phyloP scores from a whole-genome alignment of 768 basidiomycete genomes.

The Cubamyces lactineus region DNA sequence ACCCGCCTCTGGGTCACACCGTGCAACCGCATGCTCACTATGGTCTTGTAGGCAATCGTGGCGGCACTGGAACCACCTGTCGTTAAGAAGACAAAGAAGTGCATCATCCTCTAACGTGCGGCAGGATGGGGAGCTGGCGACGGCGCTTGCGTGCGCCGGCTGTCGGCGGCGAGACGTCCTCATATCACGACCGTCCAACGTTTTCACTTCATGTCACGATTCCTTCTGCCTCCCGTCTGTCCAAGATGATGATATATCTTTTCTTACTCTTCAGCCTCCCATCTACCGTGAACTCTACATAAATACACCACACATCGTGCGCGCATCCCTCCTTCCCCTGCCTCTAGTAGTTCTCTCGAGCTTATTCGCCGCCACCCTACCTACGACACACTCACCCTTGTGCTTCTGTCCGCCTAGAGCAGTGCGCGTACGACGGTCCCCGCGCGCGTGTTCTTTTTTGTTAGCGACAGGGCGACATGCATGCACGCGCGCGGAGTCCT shows the following conservation, averaged over 20 bases:
- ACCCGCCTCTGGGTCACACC: too few relatives aligned
- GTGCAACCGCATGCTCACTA: conserved; percentile 4
- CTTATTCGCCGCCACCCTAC: conserved; percentile 6
- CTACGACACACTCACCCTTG: not conserved
- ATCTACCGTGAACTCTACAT: conserved; percentile 26
- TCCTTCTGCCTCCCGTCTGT: conserved; percentile 11
- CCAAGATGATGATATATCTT: conserved; percentile 29
- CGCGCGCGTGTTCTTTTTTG: conserved; percentile 2
- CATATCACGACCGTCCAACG: conserved; percentile 25
- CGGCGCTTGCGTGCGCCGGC: not conserved
- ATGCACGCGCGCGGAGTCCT: too few relatives aligned
- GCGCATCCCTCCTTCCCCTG: conserved; percentile 24
- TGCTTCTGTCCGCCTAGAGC: conserved; percentile 9
- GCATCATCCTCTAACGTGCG: conserved; percentile 73
- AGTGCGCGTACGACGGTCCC: conserved; percentile 24
- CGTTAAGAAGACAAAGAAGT: conserved; percentile 75
- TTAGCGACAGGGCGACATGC: too few relatives aligned
- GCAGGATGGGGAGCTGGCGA: conserved; percentile 35
- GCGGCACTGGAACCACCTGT: conserved; percentile 98
- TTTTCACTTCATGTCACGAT: conserved; percentile 34
- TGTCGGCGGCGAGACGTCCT: conserved; percentile 12
- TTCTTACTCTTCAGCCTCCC: conserved; percentile 24
- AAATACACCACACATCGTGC: conserved; percentile 22
- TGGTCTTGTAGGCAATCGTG: conserved; percentile 79
- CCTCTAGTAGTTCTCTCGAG: conserved; percentile 1